Conservation (phyloP, 257 asterid species). For the Solanum pinnatisectum region DNA sequence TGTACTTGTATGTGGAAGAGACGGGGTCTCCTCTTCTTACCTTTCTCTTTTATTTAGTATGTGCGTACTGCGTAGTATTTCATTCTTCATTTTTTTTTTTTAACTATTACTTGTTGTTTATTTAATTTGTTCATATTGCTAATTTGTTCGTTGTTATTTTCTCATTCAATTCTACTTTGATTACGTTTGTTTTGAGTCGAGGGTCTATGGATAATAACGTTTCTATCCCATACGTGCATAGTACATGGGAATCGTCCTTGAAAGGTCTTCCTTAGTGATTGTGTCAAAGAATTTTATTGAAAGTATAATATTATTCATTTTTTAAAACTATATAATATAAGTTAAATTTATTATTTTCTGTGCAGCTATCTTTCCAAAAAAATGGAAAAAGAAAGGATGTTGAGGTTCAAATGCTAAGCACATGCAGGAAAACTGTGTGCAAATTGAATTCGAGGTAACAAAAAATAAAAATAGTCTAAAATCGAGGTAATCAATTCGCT, state of each 20-base stretch:
- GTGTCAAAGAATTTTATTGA: neutral
- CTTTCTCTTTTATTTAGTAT: neutral
- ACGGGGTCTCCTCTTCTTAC: neutral
- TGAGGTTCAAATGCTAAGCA: neutral
- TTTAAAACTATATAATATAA: neutral
- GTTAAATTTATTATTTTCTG: neutral
- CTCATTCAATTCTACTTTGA: rapidly evolving
- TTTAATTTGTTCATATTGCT: no score
- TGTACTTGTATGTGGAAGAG: neutral
- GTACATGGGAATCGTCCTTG: neutral
- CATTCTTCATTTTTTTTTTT: no score
- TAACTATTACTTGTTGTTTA: neutral
- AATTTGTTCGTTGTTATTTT: no score
- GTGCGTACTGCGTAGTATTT: neutral
- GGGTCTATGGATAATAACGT: rapidly evolving
- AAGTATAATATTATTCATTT: neutral
- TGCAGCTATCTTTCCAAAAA: neutral
- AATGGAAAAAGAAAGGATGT: neutral
- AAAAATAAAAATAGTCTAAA: no score
- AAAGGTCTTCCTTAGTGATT: neutral
- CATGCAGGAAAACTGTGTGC: neutral
- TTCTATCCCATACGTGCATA: neutral
- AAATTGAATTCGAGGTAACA: neutral
- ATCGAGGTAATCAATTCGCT: neutral
- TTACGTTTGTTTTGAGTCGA: rapidly evolving